These are phyloP conservation scores for Coemansia sp. DNA, from an alignment of 192 early-diverging fungal species.

Conservation along the genomic window DNA sequence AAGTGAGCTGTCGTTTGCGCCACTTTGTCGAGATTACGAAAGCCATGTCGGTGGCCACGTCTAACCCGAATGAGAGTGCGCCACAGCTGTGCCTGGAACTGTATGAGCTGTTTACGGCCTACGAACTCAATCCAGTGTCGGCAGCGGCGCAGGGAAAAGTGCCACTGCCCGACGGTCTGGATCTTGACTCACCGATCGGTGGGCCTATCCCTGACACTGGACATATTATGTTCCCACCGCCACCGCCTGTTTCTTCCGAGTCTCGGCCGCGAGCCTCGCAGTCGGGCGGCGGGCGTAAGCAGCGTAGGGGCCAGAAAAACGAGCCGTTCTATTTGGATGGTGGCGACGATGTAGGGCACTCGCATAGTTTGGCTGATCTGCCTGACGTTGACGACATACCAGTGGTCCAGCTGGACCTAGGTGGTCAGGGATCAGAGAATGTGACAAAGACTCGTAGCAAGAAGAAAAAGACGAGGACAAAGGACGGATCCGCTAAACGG, in stretches of 20 bases:
- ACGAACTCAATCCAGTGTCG: constrained; percentile 90
- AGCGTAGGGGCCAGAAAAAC: constrained; percentile 59
- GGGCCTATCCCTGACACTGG: constrained; percentile 70
- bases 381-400: constrained; percentile 82
- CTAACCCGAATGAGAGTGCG: constrained; percentile 39
- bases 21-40: constrained; percentile 41
- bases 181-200: constrained; percentile 81
- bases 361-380: constrained; percentile 52
- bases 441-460: constrained; percentile 14
- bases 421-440: constrained; percentile 10
- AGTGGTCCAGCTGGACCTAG: constrained; percentile 72
- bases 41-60: constrained; percentile 36
- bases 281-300: constrained; percentile 28
- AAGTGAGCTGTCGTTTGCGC: constrained; percentile 56
- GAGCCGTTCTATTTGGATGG: constrained; percentile 57
- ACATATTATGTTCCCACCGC: constrained; percentile 51
- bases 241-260: constrained; percentile 22
- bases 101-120: constrained; percentile 69
- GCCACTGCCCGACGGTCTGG: constrained; percentile 82
- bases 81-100: constrained; percentile 62
- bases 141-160: constrained; percentile 89
- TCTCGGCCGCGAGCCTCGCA: constrained; percentile 32
- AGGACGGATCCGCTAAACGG: constrained; percentile 5
- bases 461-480: constrained; percentile 20
- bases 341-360: constrained; percentile 32